phyloP scores from a whole-genome alignment of 345 rosid genomes.

The Viola odorata region DNA sequence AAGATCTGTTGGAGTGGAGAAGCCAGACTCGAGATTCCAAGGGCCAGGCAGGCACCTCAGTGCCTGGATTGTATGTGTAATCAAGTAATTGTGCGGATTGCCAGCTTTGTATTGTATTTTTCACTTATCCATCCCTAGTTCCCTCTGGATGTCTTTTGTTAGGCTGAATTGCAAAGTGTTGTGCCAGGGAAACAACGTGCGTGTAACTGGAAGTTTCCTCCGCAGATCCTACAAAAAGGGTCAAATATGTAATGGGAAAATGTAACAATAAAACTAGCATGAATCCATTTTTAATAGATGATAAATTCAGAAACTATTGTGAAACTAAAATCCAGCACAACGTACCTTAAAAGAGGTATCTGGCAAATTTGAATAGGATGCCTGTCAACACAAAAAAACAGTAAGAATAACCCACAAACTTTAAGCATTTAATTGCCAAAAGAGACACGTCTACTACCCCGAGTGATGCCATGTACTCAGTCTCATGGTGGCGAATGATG shows the following conservation, averaged over 20 bases:
- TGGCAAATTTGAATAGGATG: conserved; percentile 82
- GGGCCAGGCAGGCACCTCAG: background rate
- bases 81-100: background rate
- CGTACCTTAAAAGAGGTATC: conserved; percentile 88
- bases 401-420: conserved; percentile 11
- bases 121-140: conserved; percentile 84
- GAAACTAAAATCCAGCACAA: background rate
- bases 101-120: background rate
- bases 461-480: conserved; percentile 82
- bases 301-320: background rate
- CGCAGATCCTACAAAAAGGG: conserved; percentile 66
- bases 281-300: background rate
- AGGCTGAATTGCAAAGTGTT: conserved; percentile 82
- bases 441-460: conserved; percentile 45
- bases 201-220: conserved; percentile 93
- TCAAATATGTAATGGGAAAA: background rate
- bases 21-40: background rate
- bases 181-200: conserved; percentile 94
- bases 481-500: conserved; percentile 77
- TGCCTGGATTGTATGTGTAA: too few species aligned
- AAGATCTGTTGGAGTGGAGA: background rate
- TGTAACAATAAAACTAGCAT: too few species aligned
- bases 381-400: conserved; percentile 36
- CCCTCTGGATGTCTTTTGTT: conserved; percentile 84
- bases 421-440: conserved; percentile 5